phyloP scores from a whole-genome alignment of 192 early-diverging fungal genomes.

The Lobulomyces angularis region DNA sequence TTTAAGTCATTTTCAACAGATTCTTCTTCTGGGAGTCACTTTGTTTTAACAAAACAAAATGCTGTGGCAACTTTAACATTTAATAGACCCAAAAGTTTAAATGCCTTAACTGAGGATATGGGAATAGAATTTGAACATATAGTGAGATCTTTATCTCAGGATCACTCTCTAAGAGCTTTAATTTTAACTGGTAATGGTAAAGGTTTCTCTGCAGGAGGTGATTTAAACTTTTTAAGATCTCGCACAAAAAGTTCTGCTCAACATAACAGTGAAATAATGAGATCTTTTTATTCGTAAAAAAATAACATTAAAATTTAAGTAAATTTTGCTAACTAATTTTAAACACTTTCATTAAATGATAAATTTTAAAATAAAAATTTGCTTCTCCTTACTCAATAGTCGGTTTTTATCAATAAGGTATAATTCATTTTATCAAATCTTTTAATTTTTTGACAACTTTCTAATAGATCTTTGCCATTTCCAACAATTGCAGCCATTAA shows the following conservation, averaged over 20 bases:
- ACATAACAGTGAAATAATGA: slow-evolving; percentile 14
- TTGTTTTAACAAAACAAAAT: too few relatives aligned
- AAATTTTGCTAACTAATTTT: too few relatives aligned
- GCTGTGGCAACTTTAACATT: too few relatives aligned
- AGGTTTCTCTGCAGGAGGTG: slow-evolving; percentile 10
- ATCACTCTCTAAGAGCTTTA: slow-evolving; percentile 3
- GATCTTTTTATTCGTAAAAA: slow-evolving; percentile 20
- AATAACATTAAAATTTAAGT: too few relatives aligned
- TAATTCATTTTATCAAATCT: too few relatives aligned
- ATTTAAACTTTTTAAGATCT: slow-evolving; percentile 10
- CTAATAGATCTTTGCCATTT: slow-evolving; percentile 4
- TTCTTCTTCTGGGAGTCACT: too few relatives aligned
- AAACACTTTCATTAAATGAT: too few relatives aligned
- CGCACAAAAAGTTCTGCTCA: slow-evolving; percentile 3
- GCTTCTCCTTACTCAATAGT: too few relatives aligned
- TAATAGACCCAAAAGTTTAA: slow-evolving; percentile 16
- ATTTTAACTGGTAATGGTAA: slow-evolving; percentile 8
- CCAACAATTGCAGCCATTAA: slow-evolving; percentile 15
- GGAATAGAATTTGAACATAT: slow-evolving; percentile 10
- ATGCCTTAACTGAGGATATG: slow-evolving; percentile 15
- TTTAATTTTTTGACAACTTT: neutral
- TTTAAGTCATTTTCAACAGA: too few relatives aligned
- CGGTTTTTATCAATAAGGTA: too few relatives aligned
- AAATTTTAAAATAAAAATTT: too few relatives aligned
- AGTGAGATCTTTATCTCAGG: neutral